Percentiles rank a stretch among this genome's conserved stretches.
Conservation (phyloP, 2,329 filamentous ascomycete species). For the Pseudocercospora vitis region DNA sequence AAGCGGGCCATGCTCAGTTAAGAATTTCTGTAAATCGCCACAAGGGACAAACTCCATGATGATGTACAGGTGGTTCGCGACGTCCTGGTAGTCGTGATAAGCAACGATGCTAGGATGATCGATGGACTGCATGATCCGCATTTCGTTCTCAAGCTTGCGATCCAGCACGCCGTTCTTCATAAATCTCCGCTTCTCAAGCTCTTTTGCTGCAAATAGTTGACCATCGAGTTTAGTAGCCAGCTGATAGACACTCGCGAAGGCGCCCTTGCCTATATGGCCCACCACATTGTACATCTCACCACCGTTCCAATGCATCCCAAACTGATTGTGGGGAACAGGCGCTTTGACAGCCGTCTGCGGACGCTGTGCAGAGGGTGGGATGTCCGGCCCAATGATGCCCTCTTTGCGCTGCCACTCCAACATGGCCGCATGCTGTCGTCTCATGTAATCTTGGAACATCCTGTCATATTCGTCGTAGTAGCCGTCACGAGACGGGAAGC, state of each 20-base stretch:
- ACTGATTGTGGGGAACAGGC: slow-evolving; percentile 39
- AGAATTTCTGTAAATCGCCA: slow-evolving; percentile 77
- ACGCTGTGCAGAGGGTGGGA: slow-evolving; percentile 11
- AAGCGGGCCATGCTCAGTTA: slow-evolving; percentile 63
- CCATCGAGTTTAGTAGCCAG: slow-evolving; percentile 84
- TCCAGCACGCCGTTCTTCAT: slow-evolving; percentile 90
- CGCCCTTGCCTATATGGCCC: slow-evolving; percentile 81
- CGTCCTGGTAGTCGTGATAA: slow-evolving; percentile 85
- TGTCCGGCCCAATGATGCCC: slow-evolving; percentile 5
- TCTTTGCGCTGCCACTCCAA: slow-evolving; percentile 13
- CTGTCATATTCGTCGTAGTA: slow-evolving; percentile 65
- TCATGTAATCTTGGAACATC: slow-evolving; percentile 69
- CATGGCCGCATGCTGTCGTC: slow-evolving; percentile 35
- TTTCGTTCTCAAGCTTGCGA: slow-evolving; percentile 92
- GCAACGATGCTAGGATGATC: slow-evolving; percentile 87
- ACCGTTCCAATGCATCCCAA: slow-evolving; percentile 77
- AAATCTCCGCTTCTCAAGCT: slow-evolving; percentile 88
- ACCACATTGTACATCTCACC: slow-evolving; percentile 81
- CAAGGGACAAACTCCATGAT: slow-evolving; percentile 91
- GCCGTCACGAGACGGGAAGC: slow-evolving; percentile 72
- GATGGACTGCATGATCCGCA: slow-evolving; percentile 89
- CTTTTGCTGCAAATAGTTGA: slow-evolving; percentile 82
- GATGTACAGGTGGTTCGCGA: slow-evolving; percentile 80
- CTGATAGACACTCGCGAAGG: slow-evolving; percentile 91
- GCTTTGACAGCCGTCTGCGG: slow-evolving; percentile 25